Evolutionary conservation across 169 alveolate species (phyloP).

Genomic region (Cryptosporidium ryanae): DNA sequence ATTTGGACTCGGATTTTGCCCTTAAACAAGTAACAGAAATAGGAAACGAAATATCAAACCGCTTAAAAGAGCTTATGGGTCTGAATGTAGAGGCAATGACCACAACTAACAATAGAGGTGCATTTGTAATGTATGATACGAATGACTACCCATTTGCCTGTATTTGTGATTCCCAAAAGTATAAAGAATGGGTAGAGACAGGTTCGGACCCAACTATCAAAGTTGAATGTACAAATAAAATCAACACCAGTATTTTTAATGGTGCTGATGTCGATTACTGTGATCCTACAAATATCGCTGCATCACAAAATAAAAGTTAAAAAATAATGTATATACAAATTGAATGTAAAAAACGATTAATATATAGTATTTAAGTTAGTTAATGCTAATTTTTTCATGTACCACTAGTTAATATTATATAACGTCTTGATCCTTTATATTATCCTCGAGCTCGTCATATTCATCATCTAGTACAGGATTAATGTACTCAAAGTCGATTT

Average conservation of each 20-base stretch:
- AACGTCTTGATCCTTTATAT: slow-evolving; percentile 58
- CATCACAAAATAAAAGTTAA: slow-evolving; percentile 24
- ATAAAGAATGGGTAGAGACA: slow-evolving; percentile 30
- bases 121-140: slow-evolving; percentile 65
- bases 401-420: neutral
- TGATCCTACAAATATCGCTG: slow-evolving; percentile 73
- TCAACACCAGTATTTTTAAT: slow-evolving; percentile 45
- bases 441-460: slow-evolving; percentile 63
- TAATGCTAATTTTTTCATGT: neutral
- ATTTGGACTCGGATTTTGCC: neutral
- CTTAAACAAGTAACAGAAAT: neutral
- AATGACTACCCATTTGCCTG: slow-evolving; percentile 72
- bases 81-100: neutral
- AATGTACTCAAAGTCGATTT: slow-evolving; percentile 39
- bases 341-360: neutral
- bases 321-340: neutral
- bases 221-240: slow-evolving; percentile 57
- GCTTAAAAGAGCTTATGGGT: slow-evolving; percentile 10
- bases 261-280: slow-evolving; percentile 45
- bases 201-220: slow-evolving; percentile 6
- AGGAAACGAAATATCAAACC: neutral
- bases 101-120: slow-evolving; percentile 30
- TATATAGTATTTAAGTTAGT: neutral
- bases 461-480: slow-evolving; percentile 26
- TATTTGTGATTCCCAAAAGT: slow-evolving; percentile 35